Evolutionary conservation across 108 stramenopile species (phyloP).

Genomic region (Conticribra guillardii): DNA sequence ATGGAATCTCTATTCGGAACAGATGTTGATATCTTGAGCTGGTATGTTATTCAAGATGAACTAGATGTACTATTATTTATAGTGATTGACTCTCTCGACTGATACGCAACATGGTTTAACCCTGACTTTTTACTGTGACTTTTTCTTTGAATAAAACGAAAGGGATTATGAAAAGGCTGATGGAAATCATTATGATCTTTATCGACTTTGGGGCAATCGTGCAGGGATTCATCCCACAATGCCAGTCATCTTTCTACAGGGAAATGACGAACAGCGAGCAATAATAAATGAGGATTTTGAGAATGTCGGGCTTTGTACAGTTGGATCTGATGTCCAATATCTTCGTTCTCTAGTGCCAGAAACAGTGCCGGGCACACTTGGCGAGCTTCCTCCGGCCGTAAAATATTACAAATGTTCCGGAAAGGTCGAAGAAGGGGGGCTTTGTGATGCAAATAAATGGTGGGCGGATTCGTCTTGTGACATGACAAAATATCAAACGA

Average conservation of each 20-base stretch:
- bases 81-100: background rate
- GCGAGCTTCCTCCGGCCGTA: constrained; percentile 3
- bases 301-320: constrained; percentile 1
- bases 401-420: constrained; percentile 17
- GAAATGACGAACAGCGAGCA: background rate
- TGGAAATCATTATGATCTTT: constrained; percentile 4
- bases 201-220: constrained; percentile 26
- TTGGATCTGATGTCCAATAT: background rate
- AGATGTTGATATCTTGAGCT: constrained; percentile 22
- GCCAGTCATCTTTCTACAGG: constrained; percentile 7
- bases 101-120: no score
- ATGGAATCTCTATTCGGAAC: constrained; percentile 23
- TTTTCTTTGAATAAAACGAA: background rate
- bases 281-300: constrained; percentile 3
- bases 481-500: constrained; percentile 4
- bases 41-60: background rate
- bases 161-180: constrained; percentile 21
- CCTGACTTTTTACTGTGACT: no score
- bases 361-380: background rate
- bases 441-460: constrained; percentile 9
- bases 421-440: constrained; percentile 3
- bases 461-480: background rate
- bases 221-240: constrained; percentile 18
- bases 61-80: background rate
- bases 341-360: constrained; percentile 7